Conservation (phyloP, 176 grass and related monocot genomes). For the Avena insularis region DNA sequence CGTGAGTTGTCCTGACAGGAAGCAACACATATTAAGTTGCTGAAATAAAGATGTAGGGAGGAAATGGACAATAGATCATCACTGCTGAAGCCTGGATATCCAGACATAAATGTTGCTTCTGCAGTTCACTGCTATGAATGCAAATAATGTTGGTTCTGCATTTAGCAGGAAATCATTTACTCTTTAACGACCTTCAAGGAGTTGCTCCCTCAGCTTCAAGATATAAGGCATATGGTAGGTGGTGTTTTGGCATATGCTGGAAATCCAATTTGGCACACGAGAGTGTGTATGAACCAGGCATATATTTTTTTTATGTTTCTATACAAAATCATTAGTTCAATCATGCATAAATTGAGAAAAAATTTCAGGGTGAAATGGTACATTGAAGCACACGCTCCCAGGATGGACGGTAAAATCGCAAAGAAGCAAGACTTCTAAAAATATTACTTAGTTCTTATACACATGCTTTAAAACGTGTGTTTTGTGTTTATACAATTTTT, state of each 20-base stretch:
- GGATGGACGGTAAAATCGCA: not conserved
- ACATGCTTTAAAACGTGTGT: not conserved
- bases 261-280: no score
- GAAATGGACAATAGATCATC: conserved; percentile 13
- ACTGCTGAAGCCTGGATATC: not conserved
- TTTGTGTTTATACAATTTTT: not conserved
- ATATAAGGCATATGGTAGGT: not conserved
- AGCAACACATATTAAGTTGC: conserved; percentile 32
- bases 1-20: conserved; percentile 31
- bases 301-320: not conserved
- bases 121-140: not conserved
- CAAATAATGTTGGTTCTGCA: not conserved
- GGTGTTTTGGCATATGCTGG: no score
- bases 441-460: not conserved
- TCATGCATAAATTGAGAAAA: not conserved
- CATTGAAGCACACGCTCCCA: not conserved
- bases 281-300: no score
- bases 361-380: not conserved
- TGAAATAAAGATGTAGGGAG: conserved; percentile 8
- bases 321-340: not conserved
- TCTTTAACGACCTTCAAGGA: not conserved
- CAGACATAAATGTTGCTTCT: conserved; percentile 37
- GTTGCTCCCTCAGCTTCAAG: not conserved
- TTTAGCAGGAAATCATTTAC: not conserved
- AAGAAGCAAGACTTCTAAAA: not conserved